Evolutionary conservation across 305 asterid genomes (phyloP), one percentile per base, ranked within the genome.

Genomic region (Rubia tinctorum): DNA sequence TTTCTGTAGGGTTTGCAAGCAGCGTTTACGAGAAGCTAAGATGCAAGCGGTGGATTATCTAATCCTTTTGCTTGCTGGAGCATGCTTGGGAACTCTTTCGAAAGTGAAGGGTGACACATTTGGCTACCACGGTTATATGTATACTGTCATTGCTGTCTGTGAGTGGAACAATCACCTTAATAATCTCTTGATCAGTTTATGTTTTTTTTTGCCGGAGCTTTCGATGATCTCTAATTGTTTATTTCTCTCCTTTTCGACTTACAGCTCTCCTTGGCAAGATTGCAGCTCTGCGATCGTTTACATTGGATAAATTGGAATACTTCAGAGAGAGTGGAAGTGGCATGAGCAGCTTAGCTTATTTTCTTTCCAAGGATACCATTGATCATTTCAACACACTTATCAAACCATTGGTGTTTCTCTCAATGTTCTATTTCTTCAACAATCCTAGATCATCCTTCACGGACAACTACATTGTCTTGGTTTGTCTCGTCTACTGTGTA

Each of bases 61-160:
- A 68, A 92, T 92, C 82, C 99, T 95, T 82, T 78, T 95, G 84
- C 86, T 95, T 61, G 99, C 98, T 69, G 99, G 99, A 85, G 97
- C 96, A 44, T 89, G 97, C 90, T 77, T 95, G 80, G 99, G 99
- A 85, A 87, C 88, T 77, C 96, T 95, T 79, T 85, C 96, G 22
- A 88, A 88, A 82, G 88, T 84, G 69, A 86, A 84, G 85, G 99
- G 96, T 1, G 99, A 92, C 82, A 89, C 98, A 22, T 95, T 95
- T 75, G 96, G 96, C 73, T 89, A 86, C 78, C 86, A 72, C 8
- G 98, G 96, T 71, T 93, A 92, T 77, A 88, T 89, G 96, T 95
- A 92, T 73, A 79, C 98, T 25, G 87, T 95, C 68, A 95, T 95
- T 84, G 96, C 98, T 79, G 88, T 95, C 37, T 95, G 98, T 95